Percentiles rank a stretch among this genome's conserved stretches.
phyloP scores from a whole-genome alignment of 805 yeast species.

The Candida tallmaniae region DNA sequence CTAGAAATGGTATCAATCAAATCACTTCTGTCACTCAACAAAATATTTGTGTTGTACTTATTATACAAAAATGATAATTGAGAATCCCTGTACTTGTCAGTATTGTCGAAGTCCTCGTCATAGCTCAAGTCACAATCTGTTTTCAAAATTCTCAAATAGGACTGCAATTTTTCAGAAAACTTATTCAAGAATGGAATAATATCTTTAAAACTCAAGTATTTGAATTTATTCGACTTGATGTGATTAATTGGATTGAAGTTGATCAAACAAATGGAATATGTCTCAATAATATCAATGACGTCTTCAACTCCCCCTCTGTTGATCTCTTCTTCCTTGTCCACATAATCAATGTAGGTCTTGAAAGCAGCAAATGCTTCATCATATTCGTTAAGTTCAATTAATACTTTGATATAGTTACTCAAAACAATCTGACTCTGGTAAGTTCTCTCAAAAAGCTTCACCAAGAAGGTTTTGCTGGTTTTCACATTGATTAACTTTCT shows the following conservation, averaged over 20 bases:
- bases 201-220: conserved; percentile 17
- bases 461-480: conserved; percentile 27
- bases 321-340: conserved; percentile 29
- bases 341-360: conserved; percentile 30
- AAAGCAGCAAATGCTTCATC: conserved; percentile 44
- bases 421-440: conserved; percentile 36
- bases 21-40: conserved; percentile 22
- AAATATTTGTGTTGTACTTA: conserved; percentile 29
- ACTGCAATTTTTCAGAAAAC: conserved; percentile 16
- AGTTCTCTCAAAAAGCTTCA: conserved; percentile 26
- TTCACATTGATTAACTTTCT: conserved; percentile 16
- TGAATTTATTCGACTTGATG: conserved; percentile 20
- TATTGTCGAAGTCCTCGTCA: conserved; percentile 15
- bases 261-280: conserved; percentile 27
- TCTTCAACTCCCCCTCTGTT: conserved; percentile 25
- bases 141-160: conserved; percentile 22
- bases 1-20: conserved; percentile 25
- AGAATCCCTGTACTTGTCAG: conserved; percentile 8
- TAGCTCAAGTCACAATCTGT: conserved; percentile 23
- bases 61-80: conserved; percentile 32
- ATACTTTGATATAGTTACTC: conserved; percentile 24
- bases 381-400: conserved; percentile 30
- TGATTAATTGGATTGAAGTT: conserved; percentile 36
- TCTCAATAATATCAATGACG: conserved; percentile 28
- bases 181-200: conserved; percentile 17